These are phyloP conservation scores for Ophiocordyceps camponoti-floridani DNA, from an alignment of 2,329 filamentous ascomycete genomes.

Conservation along the genomic window DNA sequence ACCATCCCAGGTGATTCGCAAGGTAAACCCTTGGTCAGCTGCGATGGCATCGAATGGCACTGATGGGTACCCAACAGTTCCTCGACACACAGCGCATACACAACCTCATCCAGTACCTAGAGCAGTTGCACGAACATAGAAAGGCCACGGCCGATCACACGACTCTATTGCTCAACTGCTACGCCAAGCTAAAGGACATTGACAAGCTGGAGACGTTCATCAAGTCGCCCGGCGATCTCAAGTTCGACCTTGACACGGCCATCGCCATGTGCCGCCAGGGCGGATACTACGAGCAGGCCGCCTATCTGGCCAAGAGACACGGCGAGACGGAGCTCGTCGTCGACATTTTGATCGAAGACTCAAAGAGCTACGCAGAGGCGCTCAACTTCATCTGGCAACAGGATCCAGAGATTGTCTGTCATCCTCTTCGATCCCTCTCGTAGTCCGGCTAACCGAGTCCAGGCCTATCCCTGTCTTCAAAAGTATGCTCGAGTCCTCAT, in stretches of 20 bases:
- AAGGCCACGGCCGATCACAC: constrained; percentile 92
- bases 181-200: constrained; percentile 93
- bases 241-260: constrained; percentile 92
- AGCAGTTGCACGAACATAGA: constrained; percentile 87
- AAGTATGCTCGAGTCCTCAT: constrained; percentile 88
- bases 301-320: constrained; percentile 86
- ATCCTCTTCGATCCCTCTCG: constrained; percentile 20
- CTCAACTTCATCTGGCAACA: constrained; percentile 82
- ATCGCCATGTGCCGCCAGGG: constrained; percentile 96
- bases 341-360: constrained; percentile 89
- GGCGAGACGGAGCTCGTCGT: constrained; percentile 87
- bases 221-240: constrained; percentile 82
- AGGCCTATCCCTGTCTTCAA: constrained; percentile 80
- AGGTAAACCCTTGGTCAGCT: constrained; percentile 28
- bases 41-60: background rate
- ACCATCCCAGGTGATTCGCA: constrained; percentile 88
- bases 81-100: constrained; percentile 94
- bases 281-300: constrained; percentile 91
- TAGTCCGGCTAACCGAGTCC: constrained; percentile 11
- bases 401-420: constrained; percentile 54
- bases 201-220: constrained; percentile 94
- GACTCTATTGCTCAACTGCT: constrained; percentile 86
- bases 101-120: constrained; percentile 90
- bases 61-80: constrained; percentile 36
- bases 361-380: constrained; percentile 75